Conservation (phyloP, 2,329 filamentous ascomycete genomes). For the Diaporthe longicolla region DNA sequence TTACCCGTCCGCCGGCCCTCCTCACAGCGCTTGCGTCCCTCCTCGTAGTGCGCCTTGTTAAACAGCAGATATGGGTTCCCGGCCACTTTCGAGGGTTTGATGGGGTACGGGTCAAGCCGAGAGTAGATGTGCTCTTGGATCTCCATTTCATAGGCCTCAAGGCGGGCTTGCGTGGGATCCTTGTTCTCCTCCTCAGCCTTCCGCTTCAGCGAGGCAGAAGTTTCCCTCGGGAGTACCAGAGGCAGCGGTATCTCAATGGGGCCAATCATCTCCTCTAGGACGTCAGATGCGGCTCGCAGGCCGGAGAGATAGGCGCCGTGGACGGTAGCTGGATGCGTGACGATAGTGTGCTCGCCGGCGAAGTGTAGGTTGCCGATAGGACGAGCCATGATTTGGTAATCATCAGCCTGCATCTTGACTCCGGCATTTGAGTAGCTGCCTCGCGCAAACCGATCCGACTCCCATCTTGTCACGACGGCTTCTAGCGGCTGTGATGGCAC, state of each 20-base stretch:
- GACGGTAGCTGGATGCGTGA: slow-evolving; percentile 95
- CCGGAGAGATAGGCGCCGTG: slow-evolving; percentile 97
- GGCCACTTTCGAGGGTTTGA: slow-evolving; percentile 79
- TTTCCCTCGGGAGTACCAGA: slow-evolving; percentile 77
- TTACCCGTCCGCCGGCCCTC: slow-evolving; percentile 75
- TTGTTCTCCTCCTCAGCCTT: slow-evolving; percentile 62
- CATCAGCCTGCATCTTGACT: slow-evolving; percentile 83
- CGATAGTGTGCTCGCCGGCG: slow-evolving; percentile 95
- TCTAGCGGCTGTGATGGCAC: slow-evolving; percentile 84
- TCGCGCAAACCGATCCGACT: slow-evolving; percentile 88
- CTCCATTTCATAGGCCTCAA: slow-evolving; percentile 70
- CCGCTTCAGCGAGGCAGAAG: slow-evolving; percentile 65
- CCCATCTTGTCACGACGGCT: slow-evolving; percentile 93
- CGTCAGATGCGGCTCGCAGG: slow-evolving; percentile 87
- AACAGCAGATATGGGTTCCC: slow-evolving; percentile 92
- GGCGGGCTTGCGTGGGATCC: slow-evolving; percentile 65
- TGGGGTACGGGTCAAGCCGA: slow-evolving; percentile 80
- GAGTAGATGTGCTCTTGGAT: slow-evolving; percentile 66
- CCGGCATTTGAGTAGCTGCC: slow-evolving; percentile 97
- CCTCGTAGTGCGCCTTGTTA: slow-evolving; percentile 83
- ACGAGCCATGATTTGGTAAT: slow-evolving; percentile 93
- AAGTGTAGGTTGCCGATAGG: slow-evolving; percentile 91
- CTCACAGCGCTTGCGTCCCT: slow-evolving; percentile 71
- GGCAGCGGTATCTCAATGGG: slow-evolving; percentile 83
- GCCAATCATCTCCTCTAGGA: slow-evolving; percentile 84